phyloP scores from a whole-genome alignment of 2,329 filamentous ascomycete species.

The Chaetomium sp. region DNA sequence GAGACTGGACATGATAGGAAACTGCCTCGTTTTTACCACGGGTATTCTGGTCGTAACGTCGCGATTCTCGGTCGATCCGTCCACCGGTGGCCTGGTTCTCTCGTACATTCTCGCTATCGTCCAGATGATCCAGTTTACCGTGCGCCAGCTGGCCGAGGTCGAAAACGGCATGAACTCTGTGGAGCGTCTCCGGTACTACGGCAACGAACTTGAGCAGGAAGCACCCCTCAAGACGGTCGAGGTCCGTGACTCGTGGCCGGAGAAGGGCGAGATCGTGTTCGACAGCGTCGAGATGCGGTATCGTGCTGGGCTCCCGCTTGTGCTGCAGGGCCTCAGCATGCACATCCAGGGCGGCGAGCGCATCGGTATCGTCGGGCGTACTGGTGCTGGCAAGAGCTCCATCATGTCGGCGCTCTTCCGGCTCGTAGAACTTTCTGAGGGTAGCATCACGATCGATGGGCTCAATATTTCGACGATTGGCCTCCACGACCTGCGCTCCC shows the following conservation, averaged over 20 bases:
- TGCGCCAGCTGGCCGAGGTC: constrained; percentile 87
- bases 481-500: constrained; percentile 66
- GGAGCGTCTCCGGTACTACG: constrained; percentile 87
- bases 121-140: constrained; percentile 92
- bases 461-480: constrained; percentile 67
- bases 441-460: constrained; percentile 59
- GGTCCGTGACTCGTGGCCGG: constrained; percentile 72
- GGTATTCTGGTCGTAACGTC: constrained; percentile 90
- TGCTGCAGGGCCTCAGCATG: constrained; percentile 64
- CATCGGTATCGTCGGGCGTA: constrained; percentile 75
- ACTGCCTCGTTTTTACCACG: constrained; percentile 75
- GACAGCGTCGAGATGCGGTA: constrained; percentile 74
- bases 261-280: constrained; percentile 75
- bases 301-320: constrained; percentile 62
- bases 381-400: constrained; percentile 74
- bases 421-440: constrained; percentile 58
- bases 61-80: constrained; percentile 76
- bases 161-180: constrained; percentile 98
- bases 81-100: constrained; percentile 79
- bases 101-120: constrained; percentile 92
- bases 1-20: constrained; percentile 78
- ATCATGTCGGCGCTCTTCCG: constrained; percentile 81
- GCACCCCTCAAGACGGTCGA: constrained; percentile 72
- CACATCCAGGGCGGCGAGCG: constrained; percentile 69
- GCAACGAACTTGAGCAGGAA: constrained; percentile 79